Base-by-base conservation (phyloP, 257 asterid species). In the Mentha longifolia region DNA sequence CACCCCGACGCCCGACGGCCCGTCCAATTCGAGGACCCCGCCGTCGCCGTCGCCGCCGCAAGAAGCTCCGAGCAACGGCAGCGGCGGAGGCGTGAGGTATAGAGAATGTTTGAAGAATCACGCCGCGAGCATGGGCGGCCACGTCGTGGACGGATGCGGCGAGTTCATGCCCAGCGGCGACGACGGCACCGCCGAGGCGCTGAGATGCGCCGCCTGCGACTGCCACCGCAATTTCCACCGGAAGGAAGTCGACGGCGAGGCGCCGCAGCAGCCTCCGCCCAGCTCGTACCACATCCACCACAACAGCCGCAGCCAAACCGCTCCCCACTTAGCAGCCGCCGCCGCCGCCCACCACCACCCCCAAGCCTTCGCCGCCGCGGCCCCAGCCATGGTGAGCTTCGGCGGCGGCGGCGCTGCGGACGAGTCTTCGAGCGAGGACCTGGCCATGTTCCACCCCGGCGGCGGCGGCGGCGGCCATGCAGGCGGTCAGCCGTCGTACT, bases 211-310 rank as follows among this genome's bases (percentile, higher is more conserved):
- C 45, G 96, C 96, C 58, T 93, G 98, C 68, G 86, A 83, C 49
- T 92, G 98, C 79, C 98, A 92, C 75, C 94, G 98, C 39, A 92
- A 85, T 39, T 93, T 93, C 77, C 98, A 93, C 76, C 81, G 96
- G 59, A 85, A 75, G 71, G 95, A 83, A 58, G 67, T 28, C 37
- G 83, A 81, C 15, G 80, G 81, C 54, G 80, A 77, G 64, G 68
- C 76, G 17, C 75, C 15, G 42, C 70, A 22, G 25, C 1, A 33
- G 37, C 37, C 8, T 0, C 39, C 54, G 15, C 8, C 72, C 66
- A 61, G 46, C 65, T 59, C 37, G 33, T 12, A 13, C 62, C 76
- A 60, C 37, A 47, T 14, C 79, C 19, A 17, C 33, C n/a, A 15
- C 50, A 12, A 37, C 37, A 22, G 50, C 16, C 74, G 57, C 58